Percentiles rank a stretch among this genome's conserved stretches.
Evolutionary conservation across 2,329 filamentous ascomycete genomes (phyloP).

Genomic region (Ilyonectria robusta): DNA sequence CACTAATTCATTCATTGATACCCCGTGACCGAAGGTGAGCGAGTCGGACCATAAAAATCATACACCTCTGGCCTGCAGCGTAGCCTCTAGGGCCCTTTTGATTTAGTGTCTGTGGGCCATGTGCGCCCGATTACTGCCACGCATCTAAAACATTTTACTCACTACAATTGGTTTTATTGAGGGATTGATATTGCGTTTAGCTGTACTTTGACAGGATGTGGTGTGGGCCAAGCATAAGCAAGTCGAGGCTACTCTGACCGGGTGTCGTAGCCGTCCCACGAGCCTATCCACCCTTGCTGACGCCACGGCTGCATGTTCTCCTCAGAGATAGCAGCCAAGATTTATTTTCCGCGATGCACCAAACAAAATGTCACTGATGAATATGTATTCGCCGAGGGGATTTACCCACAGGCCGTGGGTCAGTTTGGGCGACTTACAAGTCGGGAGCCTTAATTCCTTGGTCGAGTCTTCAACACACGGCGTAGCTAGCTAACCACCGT

Average conservation of each 20-base stretch:
- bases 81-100: not conserved
- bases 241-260: not conserved
- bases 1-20: not conserved
- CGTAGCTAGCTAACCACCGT: not conserved
- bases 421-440: not conserved
- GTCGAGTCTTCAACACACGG: not conserved
- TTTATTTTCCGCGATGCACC: not conserved
- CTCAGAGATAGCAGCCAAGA: not conserved
- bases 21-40: not conserved
- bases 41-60: constrained; percentile 34
- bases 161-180: too few relatives aligned
- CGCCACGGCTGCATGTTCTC: not conserved
- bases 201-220: not conserved
- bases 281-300: not conserved
- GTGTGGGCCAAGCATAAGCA: not conserved
- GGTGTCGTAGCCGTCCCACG: not conserved
- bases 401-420: not conserved
- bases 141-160: not conserved
- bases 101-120: constrained; percentile 1
- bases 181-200: not conserved
- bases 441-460: not conserved
- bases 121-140: not conserved
- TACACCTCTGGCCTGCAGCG: constrained; percentile 7
- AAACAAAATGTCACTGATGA: not conserved
- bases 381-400: not conserved